Evolutionary conservation across 2,329 filamentous ascomycete genomes (phyloP), one percentile per base, ranked within the genome.

Genomic region (Fusarium lateritium): DNA sequence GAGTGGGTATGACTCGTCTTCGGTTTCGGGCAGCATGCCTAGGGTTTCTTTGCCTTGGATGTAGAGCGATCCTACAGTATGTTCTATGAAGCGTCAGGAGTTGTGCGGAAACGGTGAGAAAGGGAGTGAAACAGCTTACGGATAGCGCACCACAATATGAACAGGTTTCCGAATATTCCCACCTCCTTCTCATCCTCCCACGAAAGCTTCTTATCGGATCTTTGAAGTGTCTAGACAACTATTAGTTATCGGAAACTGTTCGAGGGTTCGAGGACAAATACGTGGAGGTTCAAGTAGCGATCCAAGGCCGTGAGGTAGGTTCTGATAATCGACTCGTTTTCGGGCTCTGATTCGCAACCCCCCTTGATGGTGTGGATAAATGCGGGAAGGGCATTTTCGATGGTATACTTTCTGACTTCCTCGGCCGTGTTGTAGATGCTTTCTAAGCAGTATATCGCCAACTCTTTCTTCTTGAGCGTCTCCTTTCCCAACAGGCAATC

Each of bases 81-180:
- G 81, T 7, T 82, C 84, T 86, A 19, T 15, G 4, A 7, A 6
- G 4, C 2, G 39, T 59, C 28, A 53, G 28, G 34, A 38, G 26
- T 19, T 34, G 38, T 17, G 24, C 7, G 7, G 15, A 31, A 14
- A 14, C 11, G 14, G 14, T 39, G 6, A 9, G 1, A 6, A 31
- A 15, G n/a, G 14, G 28, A 22, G 13, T 22, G 4, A 26, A 43
- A 38, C 33, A 13, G 78, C 84, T 72, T 70, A 86, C 85, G 77
- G 13, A 81, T 80, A 5, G 81, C 81, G 66, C 85, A 83, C 81
- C 83, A 84, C 2, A 86, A 67, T 7, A 74, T 71, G 22, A 86
- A 81, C 5, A 83, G 76, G 11, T 79, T 79, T 2, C 64, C 58
- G n/a, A 86, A 57, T 6, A 86, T 78, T 2, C 68, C 55, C 28